phyloP scores from a whole-genome alignment of 352 stramenopile species.

The Pilasporangium apinafurcum region DNA sequence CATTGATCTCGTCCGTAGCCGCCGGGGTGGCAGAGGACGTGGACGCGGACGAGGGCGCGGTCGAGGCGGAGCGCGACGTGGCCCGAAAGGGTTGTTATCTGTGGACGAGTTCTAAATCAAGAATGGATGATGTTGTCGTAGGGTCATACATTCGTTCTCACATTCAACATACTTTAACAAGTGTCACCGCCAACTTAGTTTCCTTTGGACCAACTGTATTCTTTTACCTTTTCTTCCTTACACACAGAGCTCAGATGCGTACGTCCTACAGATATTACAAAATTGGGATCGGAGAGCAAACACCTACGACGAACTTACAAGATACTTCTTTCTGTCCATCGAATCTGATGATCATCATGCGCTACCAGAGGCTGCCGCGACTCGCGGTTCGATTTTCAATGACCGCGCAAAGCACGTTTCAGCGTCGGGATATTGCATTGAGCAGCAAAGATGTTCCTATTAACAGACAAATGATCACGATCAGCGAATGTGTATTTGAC shows the following conservation, averaged over 20 bases:
- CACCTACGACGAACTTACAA: too few relatives aligned
- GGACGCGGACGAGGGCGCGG: conserved; percentile 11
- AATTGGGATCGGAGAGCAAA: too few relatives aligned
- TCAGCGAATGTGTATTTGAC: too few relatives aligned
- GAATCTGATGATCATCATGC: conserved; percentile 3
- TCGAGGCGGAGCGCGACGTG: conserved; percentile 5
- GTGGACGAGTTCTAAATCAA: conserved; percentile 14
- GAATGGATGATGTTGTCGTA: too few relatives aligned
- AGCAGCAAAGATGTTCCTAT: conserved; percentile 72
- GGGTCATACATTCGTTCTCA: too few relatives aligned
- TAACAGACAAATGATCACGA: conserved; percentile 1
- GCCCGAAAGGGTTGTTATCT: conserved; percentile 14
- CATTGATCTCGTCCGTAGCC: conserved; percentile 17
- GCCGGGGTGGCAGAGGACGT: conserved; percentile 11
- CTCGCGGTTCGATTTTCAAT: conserved; percentile 75
- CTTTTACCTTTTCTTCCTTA: too few relatives aligned
- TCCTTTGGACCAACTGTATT: too few relatives aligned
- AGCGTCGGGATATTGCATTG: conserved; percentile 48
- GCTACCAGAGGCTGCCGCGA: conserved; percentile 28
- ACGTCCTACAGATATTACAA: too few relatives aligned
- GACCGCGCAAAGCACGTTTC: conserved; percentile 80
- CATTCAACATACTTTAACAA: too few relatives aligned
- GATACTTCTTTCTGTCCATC: too few relatives aligned
- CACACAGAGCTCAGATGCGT: too few relatives aligned
- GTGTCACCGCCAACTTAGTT: too few relatives aligned